Percentiles rank a stretch among this genome's conserved stretches.
These are phyloP conservation scores for Grosmannia huntii DNA, from an alignment of 2,329 filamentous ascomycete genomes.

Conservation along the genomic window DNA sequence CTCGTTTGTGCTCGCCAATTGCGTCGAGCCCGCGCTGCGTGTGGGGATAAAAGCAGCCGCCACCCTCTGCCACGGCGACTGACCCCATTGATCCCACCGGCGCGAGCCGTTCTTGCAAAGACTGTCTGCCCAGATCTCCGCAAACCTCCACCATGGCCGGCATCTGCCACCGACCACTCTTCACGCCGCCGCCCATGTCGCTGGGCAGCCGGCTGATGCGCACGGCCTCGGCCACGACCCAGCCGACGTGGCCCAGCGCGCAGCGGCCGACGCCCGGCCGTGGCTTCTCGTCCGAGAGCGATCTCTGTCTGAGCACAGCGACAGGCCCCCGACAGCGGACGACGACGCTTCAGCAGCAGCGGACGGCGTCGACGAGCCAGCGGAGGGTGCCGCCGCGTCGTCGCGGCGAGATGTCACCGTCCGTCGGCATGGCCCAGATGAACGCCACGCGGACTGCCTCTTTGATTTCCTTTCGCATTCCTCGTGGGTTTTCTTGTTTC, in stretches of 20 bases:
- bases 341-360: too few relatives aligned
- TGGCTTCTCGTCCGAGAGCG: neutral
- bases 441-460: neutral
- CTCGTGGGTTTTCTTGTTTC: slow-evolving; percentile 3
- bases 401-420: slow-evolving; percentile 5
- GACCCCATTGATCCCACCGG: too few relatives aligned
- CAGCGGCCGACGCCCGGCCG: neutral
- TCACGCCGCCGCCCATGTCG: neutral
- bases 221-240: neutral
- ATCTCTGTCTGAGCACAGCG: too few relatives aligned
- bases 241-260: neutral
- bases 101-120: neutral
- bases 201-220: neutral
- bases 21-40: too few relatives aligned
- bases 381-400: neutral
- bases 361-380: neutral
- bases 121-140: too few relatives aligned
- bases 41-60: neutral
- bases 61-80: too few relatives aligned
- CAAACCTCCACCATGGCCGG: neutral
- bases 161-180: neutral
- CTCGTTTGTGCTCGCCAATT: too few relatives aligned
- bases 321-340: too few relatives aligned
- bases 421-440: slow-evolving; percentile 4
- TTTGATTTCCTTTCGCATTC: slow-evolving; percentile 10